Percentiles rank a stretch among this genome's conserved stretches.
phyloP scores from a whole-genome alignment of 306 rosid genomes.

The Acacia acuminata region DNA sequence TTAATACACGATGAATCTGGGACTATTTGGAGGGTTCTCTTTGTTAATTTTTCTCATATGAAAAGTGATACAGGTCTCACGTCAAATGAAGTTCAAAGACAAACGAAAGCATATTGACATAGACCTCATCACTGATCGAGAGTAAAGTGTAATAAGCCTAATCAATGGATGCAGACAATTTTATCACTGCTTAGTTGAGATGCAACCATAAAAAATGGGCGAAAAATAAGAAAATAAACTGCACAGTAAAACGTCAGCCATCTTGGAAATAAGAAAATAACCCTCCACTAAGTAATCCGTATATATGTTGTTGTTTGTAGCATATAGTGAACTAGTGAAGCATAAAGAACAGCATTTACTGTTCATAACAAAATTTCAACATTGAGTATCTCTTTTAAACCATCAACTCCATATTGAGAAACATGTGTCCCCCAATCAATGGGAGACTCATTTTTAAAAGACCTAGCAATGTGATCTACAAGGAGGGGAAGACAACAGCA shows the following conservation, averaged over 20 bases:
- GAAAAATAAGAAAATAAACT: background rate
- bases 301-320: no score
- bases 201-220: background rate
- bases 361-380: conserved; percentile 19
- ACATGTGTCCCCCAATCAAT: background rate
- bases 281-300: conserved; percentile 36
- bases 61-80: background rate
- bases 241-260: background rate
- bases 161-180: background rate
- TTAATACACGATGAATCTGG: background rate
- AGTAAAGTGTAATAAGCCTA: no score
- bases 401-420: conserved; percentile 17
- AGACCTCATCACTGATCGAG: background rate
- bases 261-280: background rate
- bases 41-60: background rate
- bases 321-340: no score
- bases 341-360: background rate
- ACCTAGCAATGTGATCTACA: conserved; percentile 24
- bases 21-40: background rate
- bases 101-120: background rate
- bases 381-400: conserved; percentile 24
- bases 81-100: background rate
- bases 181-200: no score
- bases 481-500: conserved; percentile 44
- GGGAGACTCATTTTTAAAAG: conserved; percentile 18